Conservation (phyloP, 768 basidiomycete species). For the Tulasnella sp. region DNA sequence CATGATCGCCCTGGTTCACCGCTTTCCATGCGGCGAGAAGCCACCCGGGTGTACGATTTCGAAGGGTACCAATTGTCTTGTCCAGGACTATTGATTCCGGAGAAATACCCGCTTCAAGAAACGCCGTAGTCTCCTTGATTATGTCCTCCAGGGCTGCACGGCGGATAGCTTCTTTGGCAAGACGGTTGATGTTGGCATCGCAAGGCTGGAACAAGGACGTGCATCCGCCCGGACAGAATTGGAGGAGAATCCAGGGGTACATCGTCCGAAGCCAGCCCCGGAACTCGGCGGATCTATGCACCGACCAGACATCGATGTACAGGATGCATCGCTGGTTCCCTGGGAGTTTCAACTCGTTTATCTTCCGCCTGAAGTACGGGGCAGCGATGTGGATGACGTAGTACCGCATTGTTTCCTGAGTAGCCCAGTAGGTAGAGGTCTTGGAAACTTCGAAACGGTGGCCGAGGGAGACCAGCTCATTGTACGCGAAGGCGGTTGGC, state of each 20-base stretch:
- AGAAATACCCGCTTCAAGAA: not conserved
- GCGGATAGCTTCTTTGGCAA: not conserved
- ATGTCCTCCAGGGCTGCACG: not conserved
- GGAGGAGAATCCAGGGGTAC: not conserved
- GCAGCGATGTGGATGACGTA: not conserved
- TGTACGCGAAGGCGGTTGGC: not conserved
- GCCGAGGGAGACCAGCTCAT: not conserved
- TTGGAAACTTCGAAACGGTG: not conserved
- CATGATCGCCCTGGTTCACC: constrained; percentile 24
- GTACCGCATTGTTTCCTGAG: not conserved
- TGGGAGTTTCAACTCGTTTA: not conserved
- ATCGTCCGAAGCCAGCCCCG: constrained; percentile 30
- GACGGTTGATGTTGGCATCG: not conserved
- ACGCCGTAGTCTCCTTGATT: not conserved
- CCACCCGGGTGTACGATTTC: constrained; percentile 30
- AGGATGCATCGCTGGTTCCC: constrained; percentile 11
- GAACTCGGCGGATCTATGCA: constrained; percentile 35
- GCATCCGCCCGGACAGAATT: not conserved
- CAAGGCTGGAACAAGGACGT: not conserved
- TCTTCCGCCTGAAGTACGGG: not conserved
- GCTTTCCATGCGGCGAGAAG: constrained; percentile 31
- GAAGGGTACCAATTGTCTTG: constrained; percentile 24
- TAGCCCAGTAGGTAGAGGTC: not conserved
- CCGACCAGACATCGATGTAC: constrained; percentile 28
- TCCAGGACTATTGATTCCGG: not conserved